Conservation (phyloP, 306 rosid species). For the Sechiopsis laciniata region DNA sequence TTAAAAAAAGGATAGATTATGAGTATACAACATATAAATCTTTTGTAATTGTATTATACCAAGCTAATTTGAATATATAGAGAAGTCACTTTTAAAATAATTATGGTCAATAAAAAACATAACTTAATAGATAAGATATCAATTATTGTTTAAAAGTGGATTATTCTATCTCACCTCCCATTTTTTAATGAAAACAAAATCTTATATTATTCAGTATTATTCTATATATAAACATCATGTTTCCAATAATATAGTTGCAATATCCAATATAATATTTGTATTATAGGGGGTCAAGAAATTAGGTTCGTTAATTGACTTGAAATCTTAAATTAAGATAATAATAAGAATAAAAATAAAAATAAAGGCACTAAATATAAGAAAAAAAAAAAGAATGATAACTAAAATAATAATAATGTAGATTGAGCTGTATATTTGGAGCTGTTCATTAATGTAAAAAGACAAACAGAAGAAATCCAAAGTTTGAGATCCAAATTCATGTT, state of each 20-base stretch:
- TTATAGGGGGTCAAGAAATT: not conserved
- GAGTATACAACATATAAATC: too few relatives aligned
- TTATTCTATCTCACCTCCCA: too few relatives aligned
- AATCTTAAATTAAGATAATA: not conserved
- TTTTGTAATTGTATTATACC: too few relatives aligned
- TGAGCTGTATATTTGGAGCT: not conserved
- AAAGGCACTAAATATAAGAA: not conserved
- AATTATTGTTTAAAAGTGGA: too few relatives aligned
- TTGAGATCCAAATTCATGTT: slow-evolving; percentile 16
- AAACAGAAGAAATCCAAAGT: slow-evolving; percentile 1
- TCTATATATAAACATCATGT: too few relatives aligned
- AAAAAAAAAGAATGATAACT: not conserved
- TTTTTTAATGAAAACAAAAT: too few relatives aligned
- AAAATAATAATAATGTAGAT: not conserved
- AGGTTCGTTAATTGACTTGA: not conserved
- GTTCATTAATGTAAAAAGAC: slow-evolving; percentile 14
- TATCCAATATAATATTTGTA: not conserved
- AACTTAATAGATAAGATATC: too few relatives aligned
- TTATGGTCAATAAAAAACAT: too few relatives aligned
- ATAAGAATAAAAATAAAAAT: not conserved
- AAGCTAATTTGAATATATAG: too few relatives aligned
- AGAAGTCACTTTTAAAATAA: too few relatives aligned
- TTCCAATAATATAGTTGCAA: not conserved
- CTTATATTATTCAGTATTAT: too few relatives aligned
- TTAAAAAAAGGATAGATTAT: too few relatives aligned